Conservation (phyloP, 2,329 filamentous ascomycete genomes). For the Dendryphion nanum region DNA sequence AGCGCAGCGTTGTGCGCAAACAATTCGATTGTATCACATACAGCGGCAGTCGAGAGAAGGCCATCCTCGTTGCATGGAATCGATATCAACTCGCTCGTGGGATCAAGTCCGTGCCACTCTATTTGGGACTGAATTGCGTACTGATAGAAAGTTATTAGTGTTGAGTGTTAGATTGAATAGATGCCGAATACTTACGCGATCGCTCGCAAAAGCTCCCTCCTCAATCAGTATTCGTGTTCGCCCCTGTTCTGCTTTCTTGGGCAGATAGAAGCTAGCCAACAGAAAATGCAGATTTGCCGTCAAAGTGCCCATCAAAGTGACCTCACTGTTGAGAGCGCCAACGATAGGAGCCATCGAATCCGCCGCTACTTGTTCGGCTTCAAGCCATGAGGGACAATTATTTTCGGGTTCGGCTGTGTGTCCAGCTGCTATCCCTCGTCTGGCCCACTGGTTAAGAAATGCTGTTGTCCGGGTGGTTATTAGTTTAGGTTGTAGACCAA, state of each 20-base stretch:
- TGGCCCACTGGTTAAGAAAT: too few relatives aligned
- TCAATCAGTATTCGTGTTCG: too few relatives aligned
- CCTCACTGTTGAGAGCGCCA: constrained; percentile 68
- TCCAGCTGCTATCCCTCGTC: too few relatives aligned
- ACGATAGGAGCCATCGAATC: constrained; percentile 72
- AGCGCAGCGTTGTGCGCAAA: constrained; percentile 71
- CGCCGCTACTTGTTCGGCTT: constrained; percentile 75
- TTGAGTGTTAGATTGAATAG: constrained; percentile 85
- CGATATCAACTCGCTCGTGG: constrained; percentile 67
- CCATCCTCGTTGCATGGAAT: constrained; percentile 63
- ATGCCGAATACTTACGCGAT: too few relatives aligned
- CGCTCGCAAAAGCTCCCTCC: too few relatives aligned
- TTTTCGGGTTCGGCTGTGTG: constrained; percentile 71
- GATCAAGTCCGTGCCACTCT: constrained; percentile 62
- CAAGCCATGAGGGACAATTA: constrained; percentile 67
- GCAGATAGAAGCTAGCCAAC: constrained; percentile 80
- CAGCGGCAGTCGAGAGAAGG: constrained; percentile 64
- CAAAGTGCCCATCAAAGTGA: constrained; percentile 84
- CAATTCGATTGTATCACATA: constrained; percentile 69
- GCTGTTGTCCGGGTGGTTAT: too few relatives aligned
- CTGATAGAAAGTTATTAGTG: constrained; percentile 84
- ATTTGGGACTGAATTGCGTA: constrained; percentile 84
- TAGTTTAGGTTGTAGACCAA: too few relatives aligned
- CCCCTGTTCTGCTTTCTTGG: constrained; percentile 58
- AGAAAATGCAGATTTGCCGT: constrained; percentile 81